Evolutionary conservation across 129 eudicot species (phyloP).

Genomic region (Oenanthe sinensis): DNA sequence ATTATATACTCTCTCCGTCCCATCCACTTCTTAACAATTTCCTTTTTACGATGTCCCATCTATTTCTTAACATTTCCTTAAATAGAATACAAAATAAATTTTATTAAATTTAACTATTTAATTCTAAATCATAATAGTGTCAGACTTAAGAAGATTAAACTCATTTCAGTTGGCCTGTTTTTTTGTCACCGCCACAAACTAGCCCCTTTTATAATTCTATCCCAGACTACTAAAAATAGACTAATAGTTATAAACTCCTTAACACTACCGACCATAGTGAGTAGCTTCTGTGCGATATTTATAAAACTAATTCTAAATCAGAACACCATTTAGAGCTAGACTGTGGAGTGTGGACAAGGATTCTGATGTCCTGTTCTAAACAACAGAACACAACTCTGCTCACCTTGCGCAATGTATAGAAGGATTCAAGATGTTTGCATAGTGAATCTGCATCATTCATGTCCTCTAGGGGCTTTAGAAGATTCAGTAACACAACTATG

Average conservation of each 20-base stretch:
- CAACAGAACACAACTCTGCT: neutral
- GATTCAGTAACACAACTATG: conserved; percentile 42
- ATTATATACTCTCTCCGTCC: too few species aligned
- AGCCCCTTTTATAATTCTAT: neutral
- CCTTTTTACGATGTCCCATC: too few species aligned
- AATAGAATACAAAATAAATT: too few species aligned
- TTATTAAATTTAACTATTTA: too few species aligned
- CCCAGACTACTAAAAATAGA: neutral
- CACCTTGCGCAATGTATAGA: conserved; percentile 66
- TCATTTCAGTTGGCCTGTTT: neutral
- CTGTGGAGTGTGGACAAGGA: neutral
- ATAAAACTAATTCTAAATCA: neutral
- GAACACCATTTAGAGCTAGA: neutral
- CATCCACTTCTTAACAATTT: too few species aligned
- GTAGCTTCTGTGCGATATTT: neutral
- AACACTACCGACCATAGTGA: neutral
- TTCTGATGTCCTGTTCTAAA: neutral
- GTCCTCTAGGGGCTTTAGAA: conserved; percentile 38
- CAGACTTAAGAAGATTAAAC: too few species aligned
- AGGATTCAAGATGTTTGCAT: conserved; percentile 43
- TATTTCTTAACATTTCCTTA: too few species aligned
- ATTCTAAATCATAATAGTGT: too few species aligned
- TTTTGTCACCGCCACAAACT: neutral
- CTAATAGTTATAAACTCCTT: neutral
- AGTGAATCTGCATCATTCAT: conserved; percentile 35